These are phyloP conservation scores for Aphanomyces stellatus DNA, from an alignment of 352 stramenopile species.

Conservation along the genomic window DNA sequence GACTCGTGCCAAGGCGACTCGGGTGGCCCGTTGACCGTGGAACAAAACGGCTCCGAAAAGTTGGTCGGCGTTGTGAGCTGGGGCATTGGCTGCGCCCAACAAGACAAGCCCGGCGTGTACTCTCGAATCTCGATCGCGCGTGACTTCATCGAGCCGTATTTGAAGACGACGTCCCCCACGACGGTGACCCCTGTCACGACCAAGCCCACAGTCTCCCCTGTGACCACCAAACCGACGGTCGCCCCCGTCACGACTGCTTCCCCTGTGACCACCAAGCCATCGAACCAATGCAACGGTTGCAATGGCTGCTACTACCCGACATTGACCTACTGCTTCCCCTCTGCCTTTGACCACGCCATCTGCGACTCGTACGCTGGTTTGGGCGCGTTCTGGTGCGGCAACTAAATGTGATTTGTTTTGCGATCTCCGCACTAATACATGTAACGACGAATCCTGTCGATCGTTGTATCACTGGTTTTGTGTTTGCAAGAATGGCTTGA, in stretches of 20 bases:
- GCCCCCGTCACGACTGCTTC: not conserved
- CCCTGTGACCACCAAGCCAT: too few relatives aligned
- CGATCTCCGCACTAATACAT: too few relatives aligned
- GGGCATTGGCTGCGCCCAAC: slow-evolving; percentile 41
- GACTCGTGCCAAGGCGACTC: slow-evolving; percentile 56
- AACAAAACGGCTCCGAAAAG: slow-evolving; percentile 23
- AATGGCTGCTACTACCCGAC: not conserved
- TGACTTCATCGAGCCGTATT: slow-evolving; percentile 27
- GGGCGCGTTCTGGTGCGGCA: too few relatives aligned
- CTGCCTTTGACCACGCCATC: too few relatives aligned
- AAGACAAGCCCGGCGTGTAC: slow-evolving; percentile 35
- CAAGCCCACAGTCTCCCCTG: not conserved
- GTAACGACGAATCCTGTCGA: too few relatives aligned
- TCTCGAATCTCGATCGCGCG: slow-evolving; percentile 25
- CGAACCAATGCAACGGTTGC: too few relatives aligned
- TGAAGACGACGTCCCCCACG: not conserved
- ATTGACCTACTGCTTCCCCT: not conserved
- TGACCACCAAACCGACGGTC: not conserved
- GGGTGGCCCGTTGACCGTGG: slow-evolving; percentile 31
- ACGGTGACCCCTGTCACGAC: not conserved
- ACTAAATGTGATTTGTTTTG: too few relatives aligned
- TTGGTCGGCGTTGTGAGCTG: slow-evolving; percentile 51
- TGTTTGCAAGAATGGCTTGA: too few relatives aligned
- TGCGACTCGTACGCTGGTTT: too few relatives aligned
- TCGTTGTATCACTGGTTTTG: too few relatives aligned